phyloP scores from a whole-genome alignment of 176 grass and related monocot species.

The Oryza glaberrima region DNA sequence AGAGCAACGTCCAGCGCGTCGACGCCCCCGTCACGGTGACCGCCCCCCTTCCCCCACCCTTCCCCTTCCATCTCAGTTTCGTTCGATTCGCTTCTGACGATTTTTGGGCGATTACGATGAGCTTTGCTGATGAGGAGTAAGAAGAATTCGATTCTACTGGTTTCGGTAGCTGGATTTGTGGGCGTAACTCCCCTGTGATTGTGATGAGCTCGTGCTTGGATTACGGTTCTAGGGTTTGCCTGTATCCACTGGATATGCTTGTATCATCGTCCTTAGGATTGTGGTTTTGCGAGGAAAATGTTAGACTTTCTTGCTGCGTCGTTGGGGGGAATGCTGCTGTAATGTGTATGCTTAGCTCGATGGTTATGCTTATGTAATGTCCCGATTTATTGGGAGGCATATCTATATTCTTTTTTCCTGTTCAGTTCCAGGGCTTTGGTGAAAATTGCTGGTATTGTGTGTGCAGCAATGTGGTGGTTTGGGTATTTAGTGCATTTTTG shows the following conservation, averaged over 20 bases:
- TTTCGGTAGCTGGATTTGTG: slow-evolving; percentile 1
- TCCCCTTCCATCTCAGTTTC: background rate
- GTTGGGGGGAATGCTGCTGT: background rate
- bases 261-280: background rate
- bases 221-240: slow-evolving; percentile 16
- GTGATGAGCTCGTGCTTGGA: background rate
- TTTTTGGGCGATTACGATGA: background rate
- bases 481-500: background rate
- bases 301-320: background rate
- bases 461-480: background rate
- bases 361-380: background rate
- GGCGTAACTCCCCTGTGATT: background rate
- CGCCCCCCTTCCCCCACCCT: background rate
- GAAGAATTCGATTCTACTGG: background rate
- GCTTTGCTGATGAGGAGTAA: background rate
- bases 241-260: background rate
- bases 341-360: background rate
- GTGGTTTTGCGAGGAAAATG: background rate
- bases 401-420: background rate
- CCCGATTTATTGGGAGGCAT: background rate
- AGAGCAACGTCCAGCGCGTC: slow-evolving; percentile 97
- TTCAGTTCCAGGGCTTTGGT: too few relatives aligned
- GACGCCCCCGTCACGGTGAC: slow-evolving; percentile 91
- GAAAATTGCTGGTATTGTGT: background rate
- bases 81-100: background rate